A percentile compares a stretch with the other conserved stretches of the same genome.
Conservation (phyloP, 768 basidiomycete species). For the Pulveroboletus sp. region DNA sequence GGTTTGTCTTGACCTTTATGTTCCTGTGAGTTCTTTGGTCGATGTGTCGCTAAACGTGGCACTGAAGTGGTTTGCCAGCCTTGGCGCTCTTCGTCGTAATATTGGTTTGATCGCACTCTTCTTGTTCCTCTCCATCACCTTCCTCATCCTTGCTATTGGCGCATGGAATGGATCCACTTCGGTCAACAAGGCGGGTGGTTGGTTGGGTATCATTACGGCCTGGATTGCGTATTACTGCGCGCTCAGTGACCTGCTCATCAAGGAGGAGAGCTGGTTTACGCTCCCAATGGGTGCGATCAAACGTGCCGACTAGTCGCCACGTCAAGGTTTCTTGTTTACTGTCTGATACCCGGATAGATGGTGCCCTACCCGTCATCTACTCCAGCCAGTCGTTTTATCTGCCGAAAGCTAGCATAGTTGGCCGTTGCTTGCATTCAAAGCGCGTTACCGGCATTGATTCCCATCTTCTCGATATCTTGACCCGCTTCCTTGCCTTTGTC, state of each 20-base stretch:
- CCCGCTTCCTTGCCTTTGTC: background rate
- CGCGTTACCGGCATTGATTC: background rate
- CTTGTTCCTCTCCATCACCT: slow-evolving; percentile 51
- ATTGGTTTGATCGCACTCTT: slow-evolving; percentile 47
- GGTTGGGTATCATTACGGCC: slow-evolving; percentile 42
- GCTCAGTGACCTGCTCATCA: slow-evolving; percentile 38
- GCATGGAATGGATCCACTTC: slow-evolving; percentile 26
- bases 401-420: background rate
- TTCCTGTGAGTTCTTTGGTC: slow-evolving; percentile 45
- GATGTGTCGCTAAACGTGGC: background rate
- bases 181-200: slow-evolving; percentile 39
- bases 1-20: slow-evolving; percentile 69
- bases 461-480: slow-evolving; percentile 1
- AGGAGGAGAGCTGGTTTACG: slow-evolving; percentile 35
- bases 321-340: background rate
- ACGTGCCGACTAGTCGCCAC: background rate
- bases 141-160: slow-evolving; percentile 41
- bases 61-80: slow-evolving; percentile 23
- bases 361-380: slow-evolving; percentile 1
- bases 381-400: slow-evolving; percentile 7
- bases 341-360: background rate
- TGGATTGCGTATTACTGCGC: slow-evolving; percentile 44
- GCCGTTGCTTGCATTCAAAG: slow-evolving; percentile 1
- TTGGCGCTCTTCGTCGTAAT: slow-evolving; percentile 49
- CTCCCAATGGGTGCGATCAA: slow-evolving; percentile 36